A percentile compares a stretch with the other conserved stretches of the same genome.
These are phyloP conservation scores for Russula brevipes DNA, from an alignment of 768 basidiomycete genomes.

Conservation along the genomic window DNA sequence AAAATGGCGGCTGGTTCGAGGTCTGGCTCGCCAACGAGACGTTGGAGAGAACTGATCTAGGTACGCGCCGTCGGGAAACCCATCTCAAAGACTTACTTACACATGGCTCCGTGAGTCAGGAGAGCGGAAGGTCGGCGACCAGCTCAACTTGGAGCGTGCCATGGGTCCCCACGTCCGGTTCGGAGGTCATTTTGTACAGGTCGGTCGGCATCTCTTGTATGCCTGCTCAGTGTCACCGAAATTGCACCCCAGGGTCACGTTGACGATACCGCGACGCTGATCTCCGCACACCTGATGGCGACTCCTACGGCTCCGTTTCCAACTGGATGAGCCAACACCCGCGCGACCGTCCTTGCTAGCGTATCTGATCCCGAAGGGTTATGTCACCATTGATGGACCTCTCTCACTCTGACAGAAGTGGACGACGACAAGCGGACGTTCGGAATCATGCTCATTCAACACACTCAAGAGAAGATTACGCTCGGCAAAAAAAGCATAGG, in stretches of 20 bases:
- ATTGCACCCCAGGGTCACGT: slow-evolving; percentile 71
- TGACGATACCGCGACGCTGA: slow-evolving; percentile 78
- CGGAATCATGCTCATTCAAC: slow-evolving; percentile 91
- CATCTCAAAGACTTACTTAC: background rate
- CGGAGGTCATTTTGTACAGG: slow-evolving; percentile 98
- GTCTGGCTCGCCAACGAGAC: slow-evolving; percentile 98
- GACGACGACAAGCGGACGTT: slow-evolving; percentile 59
- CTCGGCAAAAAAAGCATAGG: slow-evolving; percentile 71
- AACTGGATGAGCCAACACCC: slow-evolving; percentile 56
- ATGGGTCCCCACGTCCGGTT: slow-evolving; percentile 89
- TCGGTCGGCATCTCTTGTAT: slow-evolving; percentile 31
- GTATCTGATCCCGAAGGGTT: slow-evolving; percentile 92
- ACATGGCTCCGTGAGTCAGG: slow-evolving; percentile 41
- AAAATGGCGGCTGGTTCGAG: slow-evolving; percentile 75
- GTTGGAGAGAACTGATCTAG: slow-evolving; percentile 82
- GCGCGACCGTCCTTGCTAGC: slow-evolving; percentile 60
- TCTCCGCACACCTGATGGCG: slow-evolving; percentile 69
- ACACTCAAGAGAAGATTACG: slow-evolving; percentile 86
- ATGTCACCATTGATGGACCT: slow-evolving; percentile 93
- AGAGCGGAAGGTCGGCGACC: slow-evolving; percentile 68
- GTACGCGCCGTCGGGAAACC: slow-evolving; percentile 37
- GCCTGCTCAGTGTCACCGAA: background rate
- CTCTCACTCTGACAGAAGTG: slow-evolving; percentile 84
- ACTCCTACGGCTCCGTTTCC: slow-evolving; percentile 85
- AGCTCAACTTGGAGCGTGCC: slow-evolving; percentile 90